Evolutionary conservation across 208 protist species (phyloP), one percentile per base, ranked within the genome.

Genomic region (Trypanosomatidae sp.): DNA sequence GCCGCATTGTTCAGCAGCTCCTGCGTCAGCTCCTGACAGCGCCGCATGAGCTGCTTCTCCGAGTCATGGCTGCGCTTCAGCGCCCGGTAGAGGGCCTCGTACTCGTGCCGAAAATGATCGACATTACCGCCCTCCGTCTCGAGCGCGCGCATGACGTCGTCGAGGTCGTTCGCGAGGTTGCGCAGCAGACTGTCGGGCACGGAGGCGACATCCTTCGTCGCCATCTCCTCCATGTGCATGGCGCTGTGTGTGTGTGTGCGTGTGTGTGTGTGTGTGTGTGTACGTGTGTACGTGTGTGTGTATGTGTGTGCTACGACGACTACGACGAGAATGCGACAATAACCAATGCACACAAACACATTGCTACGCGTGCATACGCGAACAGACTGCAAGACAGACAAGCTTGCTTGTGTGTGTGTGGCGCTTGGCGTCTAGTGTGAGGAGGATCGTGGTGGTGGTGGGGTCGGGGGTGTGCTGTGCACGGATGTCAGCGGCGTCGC

Each of bases 1-100:
- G 94, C 78, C 5, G 97, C 88, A 42, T 99, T 99, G 3, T 79
- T 76, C 4, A 98, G 71, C 15, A 99, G 95, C 61, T 99, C 92
- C 26, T 91, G 68, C 45, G 95, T 98, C 20, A 99, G 67, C 48
- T 98, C 85, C 23, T 94, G 79, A 54, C 95, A 97, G 44, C 94
- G 85, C 38, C 82, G 54, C n/a, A 98, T 91, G 18, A 99, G 66
- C 20, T 80, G 53, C 72, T 98, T 97, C 61, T 99, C 96, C 43
- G 83, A 97, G 50, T 97, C 88, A 56, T 98, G 96, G 32, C 90
- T 97, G 50, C 97, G 96, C 49, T 93, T 85, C 6, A 98, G 71
- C 0, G 94, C 94, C 22, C 77, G 57, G 53, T 98, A 95, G 7
- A 99, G 60, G 52, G 98, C 98, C 28, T 98, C 94, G 63, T 98